phyloP scores from a whole-genome alignment of 441 rosid genomes.

The Aquilaria agallochum region DNA sequence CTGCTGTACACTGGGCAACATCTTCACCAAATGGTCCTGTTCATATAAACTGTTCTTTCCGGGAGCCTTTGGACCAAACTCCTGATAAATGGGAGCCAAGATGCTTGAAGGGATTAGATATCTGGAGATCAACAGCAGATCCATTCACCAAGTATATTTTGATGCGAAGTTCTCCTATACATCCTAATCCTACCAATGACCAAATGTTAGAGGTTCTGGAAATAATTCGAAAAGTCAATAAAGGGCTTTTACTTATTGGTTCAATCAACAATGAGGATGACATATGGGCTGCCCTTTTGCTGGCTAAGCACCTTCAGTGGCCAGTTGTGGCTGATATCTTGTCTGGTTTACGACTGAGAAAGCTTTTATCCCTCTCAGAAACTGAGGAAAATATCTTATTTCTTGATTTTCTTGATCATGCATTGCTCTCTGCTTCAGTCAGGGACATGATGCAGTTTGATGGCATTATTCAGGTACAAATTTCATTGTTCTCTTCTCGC shows the following conservation, averaged over 20 bases:
- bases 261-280: slow-evolving; percentile 81
- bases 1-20: slow-evolving; percentile 84
- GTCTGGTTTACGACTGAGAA: slow-evolving; percentile 90
- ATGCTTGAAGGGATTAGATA: slow-evolving; percentile 83
- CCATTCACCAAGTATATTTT: slow-evolving; percentile 84
- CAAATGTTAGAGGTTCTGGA: slow-evolving; percentile 53
- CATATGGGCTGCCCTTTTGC: slow-evolving; percentile 84
- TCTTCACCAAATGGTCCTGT: slow-evolving; percentile 82
- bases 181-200: slow-evolving; percentile 20
- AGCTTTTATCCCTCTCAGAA: slow-evolving; percentile 44
- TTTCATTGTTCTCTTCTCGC: slow-evolving; percentile 6
- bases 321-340: slow-evolving; percentile 90
- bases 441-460: slow-evolving; percentile 58
- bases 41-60: slow-evolving; percentile 91
- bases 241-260: slow-evolving; percentile 77
- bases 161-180: slow-evolving; percentile 37
- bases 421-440: slow-evolving; percentile 71
- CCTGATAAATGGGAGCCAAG: slow-evolving; percentile 54
- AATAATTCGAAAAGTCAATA: slow-evolving; percentile 47
- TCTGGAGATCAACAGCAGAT: slow-evolving; percentile 66
- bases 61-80: slow-evolving; percentile 83
- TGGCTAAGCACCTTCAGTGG: slow-evolving; percentile 89
- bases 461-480: slow-evolving; percentile 77
- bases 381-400: slow-evolving; percentile 42
- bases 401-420: slow-evolving; percentile 90